Evolutionary conservation across 805 yeast species (phyloP), one percentile per base, ranked within the genome.

Genomic region (Kodamaea nitidulidarum): DNA sequence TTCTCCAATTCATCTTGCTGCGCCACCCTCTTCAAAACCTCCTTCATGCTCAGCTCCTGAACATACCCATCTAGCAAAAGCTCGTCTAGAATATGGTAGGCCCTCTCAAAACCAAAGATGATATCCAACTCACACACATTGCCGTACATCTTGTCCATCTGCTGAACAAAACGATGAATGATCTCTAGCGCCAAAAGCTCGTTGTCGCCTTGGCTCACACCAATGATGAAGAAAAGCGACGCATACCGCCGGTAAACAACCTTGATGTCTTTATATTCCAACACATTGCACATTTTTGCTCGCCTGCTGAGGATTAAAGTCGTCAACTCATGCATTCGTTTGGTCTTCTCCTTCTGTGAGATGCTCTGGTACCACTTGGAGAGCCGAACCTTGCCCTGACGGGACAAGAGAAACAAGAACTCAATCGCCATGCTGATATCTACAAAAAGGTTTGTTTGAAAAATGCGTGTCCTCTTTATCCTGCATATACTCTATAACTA

Each of bases 91-190:
- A 93, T 83, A 61, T 87, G 85, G 60, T 93, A 93, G 0, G 98
- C 97, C 56, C 86, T 84, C 51, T 85, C 86, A 65, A 93, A 93
- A 55, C 95, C 93, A 75, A 93, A 93, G 36, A 93, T 93, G 46
- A 93, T 93, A 64, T 93, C 98, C 52, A 93, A 70, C 60, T 93
- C 98, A 63, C 97, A 88, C 12, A 93, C 98, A 55, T 88, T 91
- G 9, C 96, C 97, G 57, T 87, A 93, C 43, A 88, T 80, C 51
- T 84, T 83, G 67, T 93, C 98, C 96, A 93, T 88, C 48, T 87
- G 88, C 60, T 93, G 98, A 29, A 93, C 98, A 58, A 81, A 93
- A 44, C 97, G 72, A 59, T 93, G 98, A 37, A 93, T 81, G 12
- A 84, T 68, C 54, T 93, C 98, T 41, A 93, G 68, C 1, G 95